A percentile compares a stretch with the other conserved stretches of the same genome.
Evolutionary conservation across 352 stramenopile species (phyloP).

Genomic region (Phytophthora quininea): DNA sequence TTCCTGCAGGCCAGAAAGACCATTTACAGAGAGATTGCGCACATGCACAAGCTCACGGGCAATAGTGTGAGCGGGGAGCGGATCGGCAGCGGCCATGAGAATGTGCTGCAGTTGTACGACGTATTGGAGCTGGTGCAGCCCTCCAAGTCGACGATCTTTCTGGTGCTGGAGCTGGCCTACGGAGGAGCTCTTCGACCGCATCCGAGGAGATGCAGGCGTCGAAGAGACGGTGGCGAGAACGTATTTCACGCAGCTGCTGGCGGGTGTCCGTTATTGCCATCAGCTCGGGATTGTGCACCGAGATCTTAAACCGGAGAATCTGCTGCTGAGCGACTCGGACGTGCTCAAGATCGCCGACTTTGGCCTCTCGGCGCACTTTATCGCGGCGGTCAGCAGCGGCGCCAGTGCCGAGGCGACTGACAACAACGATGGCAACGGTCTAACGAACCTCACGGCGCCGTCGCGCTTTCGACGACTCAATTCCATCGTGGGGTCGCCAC

Average conservation of each 20-base stretch:
- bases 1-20: conserved; percentile 92
- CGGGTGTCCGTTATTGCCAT: conserved; percentile 91
- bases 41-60: conserved; percentile 93
- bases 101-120: conserved; percentile 96
- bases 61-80: conserved; percentile 78
- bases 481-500: conserved; percentile 95
- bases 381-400: conserved; percentile 76
- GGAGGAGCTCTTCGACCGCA: conserved; percentile 95
- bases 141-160: conserved; percentile 93
- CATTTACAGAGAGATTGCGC: conserved; percentile 95
- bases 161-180: conserved; percentile 91
- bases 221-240: conserved; percentile 79
- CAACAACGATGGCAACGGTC: conserved; percentile 27
- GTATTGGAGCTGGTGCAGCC: conserved; percentile 96
- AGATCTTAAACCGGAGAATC: conserved; percentile 97
- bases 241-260: conserved; percentile 92
- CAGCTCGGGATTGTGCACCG: conserved; percentile 93
- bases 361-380: conserved; percentile 93
- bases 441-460: conserved; percentile 34
- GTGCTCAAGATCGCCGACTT: conserved; percentile 97
- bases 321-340: conserved; percentile 91
- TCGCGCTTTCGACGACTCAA: conserved; percentile 90
- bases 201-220: conserved; percentile 84
- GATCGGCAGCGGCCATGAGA: conserved; percentile 88
- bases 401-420: conserved; percentile 44